Evolutionary conservation across 2,329 filamentous ascomycete species (phyloP), one percentile per base, ranked within the genome.

Genomic region (Fonsecaea erecta): DNA sequence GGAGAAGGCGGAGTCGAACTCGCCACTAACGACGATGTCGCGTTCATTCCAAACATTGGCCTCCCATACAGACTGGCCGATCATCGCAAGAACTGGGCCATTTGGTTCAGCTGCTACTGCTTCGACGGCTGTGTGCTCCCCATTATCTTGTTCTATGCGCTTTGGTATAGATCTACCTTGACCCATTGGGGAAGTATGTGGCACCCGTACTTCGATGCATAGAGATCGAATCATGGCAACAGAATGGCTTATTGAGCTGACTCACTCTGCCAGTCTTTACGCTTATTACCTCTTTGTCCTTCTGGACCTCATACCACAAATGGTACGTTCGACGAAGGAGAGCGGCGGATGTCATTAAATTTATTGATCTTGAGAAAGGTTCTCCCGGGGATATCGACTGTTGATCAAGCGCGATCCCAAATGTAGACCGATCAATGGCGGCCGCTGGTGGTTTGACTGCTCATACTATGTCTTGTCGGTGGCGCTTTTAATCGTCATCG

Each of bases 251-350:
- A 1, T n/a, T 7, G 2, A n/a, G 35, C 35, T 40, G 35, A 40
- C 35, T 40, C 2, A 3, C 35, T 9, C 35, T n/a, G n/a, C 28
- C 26, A 28, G 52, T 58, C 18, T 46, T 58, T n/a, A 35, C 55
- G 4, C 21, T 58, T 11, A 24, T 58, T 18, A 58, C 55, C 18
- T 58, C 55, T 11, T 18, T 46, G n/a, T 56, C 53, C 28, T 56
- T 56, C 16, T 56, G 53, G 53, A 35, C 53, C 34, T 34, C 53
- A n/a, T 56, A 56, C 18, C 55, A 58, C 34, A 58, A 58, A 28
- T 43, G 55, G 55, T 30, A 32, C 24, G 52, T 34, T 3, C n/a
- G 24, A 11, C 16, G 35, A 40, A 40, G 2, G 35, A 9, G 35
- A 9, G 35, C 14, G 16, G 2, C 14, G 3, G 1, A 52, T 52